Conservation (phyloP, 208 protist species). For the Sergeia podlipaevii region DNA sequence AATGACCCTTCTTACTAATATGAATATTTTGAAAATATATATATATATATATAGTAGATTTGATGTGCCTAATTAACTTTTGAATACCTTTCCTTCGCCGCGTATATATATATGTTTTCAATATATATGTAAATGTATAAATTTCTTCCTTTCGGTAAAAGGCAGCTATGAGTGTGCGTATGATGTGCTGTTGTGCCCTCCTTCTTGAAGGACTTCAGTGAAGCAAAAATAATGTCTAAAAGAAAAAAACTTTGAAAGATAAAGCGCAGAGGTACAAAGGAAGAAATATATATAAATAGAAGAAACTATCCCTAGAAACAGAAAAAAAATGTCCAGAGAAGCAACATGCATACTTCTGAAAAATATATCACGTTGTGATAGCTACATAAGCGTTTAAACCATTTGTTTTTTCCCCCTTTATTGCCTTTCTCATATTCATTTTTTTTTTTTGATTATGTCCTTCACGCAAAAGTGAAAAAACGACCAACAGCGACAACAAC, state of each 20-base stretch:
- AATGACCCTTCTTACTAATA: too few species aligned
- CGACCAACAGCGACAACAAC: background rate
- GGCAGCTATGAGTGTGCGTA: too few species aligned
- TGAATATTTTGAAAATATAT: too few species aligned
- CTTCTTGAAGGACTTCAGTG: too few species aligned
- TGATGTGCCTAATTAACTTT: too few species aligned
- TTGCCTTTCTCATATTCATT: background rate
- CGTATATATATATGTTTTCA: too few species aligned
- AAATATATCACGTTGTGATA: background rate
- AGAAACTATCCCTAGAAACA: background rate
- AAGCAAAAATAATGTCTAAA: too few species aligned
- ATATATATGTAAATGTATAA: too few species aligned
- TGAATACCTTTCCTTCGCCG: too few species aligned
- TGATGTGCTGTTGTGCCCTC: too few species aligned
- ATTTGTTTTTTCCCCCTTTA: background rate
- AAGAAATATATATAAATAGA: background rate
- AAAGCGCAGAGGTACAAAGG: conserved; percentile 8
- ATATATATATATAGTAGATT: too few species aligned
- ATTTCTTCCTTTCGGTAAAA: too few species aligned
- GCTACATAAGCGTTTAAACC: background rate
- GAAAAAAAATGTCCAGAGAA: conserved; percentile 8
- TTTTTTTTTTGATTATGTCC: background rate
- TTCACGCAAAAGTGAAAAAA: conserved; percentile 6
- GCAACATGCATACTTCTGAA: background rate
- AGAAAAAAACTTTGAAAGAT: conserved; percentile 7